A percentile compares a stretch with the other conserved stretches of the same genome.
Conservation (phyloP, 192 early-diverging fungal species). For the Podila clonocystis region DNA sequence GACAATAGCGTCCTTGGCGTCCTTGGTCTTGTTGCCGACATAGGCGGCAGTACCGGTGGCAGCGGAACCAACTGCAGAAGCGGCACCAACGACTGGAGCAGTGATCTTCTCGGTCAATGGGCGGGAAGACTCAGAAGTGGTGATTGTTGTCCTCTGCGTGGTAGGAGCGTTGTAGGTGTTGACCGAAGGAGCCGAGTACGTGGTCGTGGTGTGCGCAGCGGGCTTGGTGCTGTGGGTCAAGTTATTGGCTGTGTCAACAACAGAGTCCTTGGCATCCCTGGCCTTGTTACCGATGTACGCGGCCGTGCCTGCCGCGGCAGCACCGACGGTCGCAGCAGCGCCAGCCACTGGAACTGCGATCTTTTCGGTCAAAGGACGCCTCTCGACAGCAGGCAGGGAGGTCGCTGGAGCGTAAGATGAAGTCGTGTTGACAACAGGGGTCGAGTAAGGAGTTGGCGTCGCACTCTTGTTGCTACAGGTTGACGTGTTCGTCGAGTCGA, state of each 20-base stretch:
- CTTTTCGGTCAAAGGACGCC: slow-evolving; percentile 1
- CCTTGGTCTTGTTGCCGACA: background rate
- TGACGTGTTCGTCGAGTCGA: background rate
- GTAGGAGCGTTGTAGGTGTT: too few species aligned
- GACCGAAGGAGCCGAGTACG: background rate
- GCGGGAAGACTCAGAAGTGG: too few species aligned
- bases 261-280: background rate
- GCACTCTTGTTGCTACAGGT: background rate
- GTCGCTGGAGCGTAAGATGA: background rate
- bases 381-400: background rate
- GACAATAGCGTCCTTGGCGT: background rate
- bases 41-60: slow-evolving; percentile 13
- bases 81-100: too few species aligned
- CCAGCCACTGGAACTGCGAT: slow-evolving; percentile 4
- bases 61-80: slow-evolving; percentile 3
- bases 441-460: background rate
- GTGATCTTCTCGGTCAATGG: too few species aligned
- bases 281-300: slow-evolving; percentile 1
- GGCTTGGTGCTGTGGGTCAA: background rate
- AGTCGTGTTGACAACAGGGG: background rate
- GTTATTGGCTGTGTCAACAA: background rate
- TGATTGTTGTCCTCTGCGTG: too few species aligned
- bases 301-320: slow-evolving; percentile 10
- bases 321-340: background rate
- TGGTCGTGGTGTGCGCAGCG: background rate